phyloP scores from a whole-genome alignment of 1,284 basidiomycete genomes.

The Ceratobasidium theobromae region DNA sequence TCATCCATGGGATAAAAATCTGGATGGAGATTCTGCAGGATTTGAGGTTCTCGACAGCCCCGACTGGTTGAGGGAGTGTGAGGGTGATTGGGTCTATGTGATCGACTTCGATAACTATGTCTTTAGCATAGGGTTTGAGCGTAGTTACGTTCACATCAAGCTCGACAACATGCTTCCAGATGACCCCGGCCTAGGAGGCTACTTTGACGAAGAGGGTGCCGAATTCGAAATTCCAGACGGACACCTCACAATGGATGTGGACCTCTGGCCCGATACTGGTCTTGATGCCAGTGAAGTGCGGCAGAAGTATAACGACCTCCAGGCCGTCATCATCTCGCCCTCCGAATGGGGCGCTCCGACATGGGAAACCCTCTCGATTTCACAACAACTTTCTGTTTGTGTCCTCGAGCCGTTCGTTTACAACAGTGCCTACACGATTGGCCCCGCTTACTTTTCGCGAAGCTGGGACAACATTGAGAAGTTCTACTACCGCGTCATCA shows the following conservation, averaged over 20 bases:
- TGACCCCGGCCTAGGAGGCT: neutral
- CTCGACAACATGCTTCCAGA: constrained; percentile 14
- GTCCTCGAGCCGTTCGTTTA: neutral
- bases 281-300: neutral
- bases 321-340: neutral
- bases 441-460: neutral
- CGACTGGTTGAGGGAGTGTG: neutral
- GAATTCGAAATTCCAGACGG: neutral
- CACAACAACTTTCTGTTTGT: constrained; percentile 7
- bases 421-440: neutral
- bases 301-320: neutral
- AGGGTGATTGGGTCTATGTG: neutral
- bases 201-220: neutral
- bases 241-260: neutral
- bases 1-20: no score
- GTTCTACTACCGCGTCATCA: neutral
- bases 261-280: neutral
- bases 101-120: constrained; percentile 15
- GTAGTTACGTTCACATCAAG: neutral
- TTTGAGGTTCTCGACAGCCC: neutral
- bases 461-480: neutral
- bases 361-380: neutral
- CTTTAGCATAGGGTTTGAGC: no score
- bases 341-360: constrained; percentile 1
- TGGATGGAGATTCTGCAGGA: neutral